These are phyloP conservation scores for Sarocladium oryzae DNA, from an alignment of 2,329 filamentous ascomycete genomes.

Conservation along the genomic window DNA sequence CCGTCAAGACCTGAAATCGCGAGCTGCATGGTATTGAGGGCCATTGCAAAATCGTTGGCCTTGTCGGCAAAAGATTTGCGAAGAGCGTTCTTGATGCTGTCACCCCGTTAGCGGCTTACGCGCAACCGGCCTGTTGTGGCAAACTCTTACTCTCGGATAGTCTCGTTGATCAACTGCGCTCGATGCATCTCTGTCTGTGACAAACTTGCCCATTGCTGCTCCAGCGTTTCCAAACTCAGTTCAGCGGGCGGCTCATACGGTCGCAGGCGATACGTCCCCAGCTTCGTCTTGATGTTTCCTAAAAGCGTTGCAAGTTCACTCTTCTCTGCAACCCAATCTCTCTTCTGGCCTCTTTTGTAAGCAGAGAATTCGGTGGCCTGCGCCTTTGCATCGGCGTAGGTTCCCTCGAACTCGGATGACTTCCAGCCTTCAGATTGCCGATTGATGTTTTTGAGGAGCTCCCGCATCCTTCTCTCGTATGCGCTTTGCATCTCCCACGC, in stretches of 20 bases:
- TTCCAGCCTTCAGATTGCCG: constrained; percentile 72
- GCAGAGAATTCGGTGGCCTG: constrained; percentile 74
- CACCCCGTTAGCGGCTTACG: constrained; percentile 21
- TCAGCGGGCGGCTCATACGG: constrained; percentile 87
- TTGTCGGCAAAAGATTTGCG: constrained; percentile 94
- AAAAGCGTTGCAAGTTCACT: constrained; percentile 87
- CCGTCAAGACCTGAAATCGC: constrained; percentile 96
- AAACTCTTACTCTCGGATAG: constrained; percentile 73
- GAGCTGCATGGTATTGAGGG: constrained; percentile 88
- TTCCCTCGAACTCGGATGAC: constrained; percentile 77
- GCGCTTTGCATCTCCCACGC: constrained; percentile 99
- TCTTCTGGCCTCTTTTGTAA: constrained; percentile 90
- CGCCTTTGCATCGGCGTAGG: constrained; percentile 84
- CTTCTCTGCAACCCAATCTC: constrained; percentile 96
- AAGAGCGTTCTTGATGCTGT: constrained; percentile 86
- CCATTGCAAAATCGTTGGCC: constrained; percentile 94
- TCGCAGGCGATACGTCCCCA: constrained; percentile 86
- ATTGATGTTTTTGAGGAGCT: constrained; percentile 67
- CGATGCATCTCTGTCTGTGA: constrained; percentile 80
- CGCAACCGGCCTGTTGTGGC: neutral
- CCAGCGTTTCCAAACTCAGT: constrained; percentile 73
- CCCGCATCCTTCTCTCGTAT: constrained; percentile 86
- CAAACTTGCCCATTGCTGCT: constrained; percentile 72
- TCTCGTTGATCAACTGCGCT: constrained; percentile 95
- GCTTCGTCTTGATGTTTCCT: constrained; percentile 98